Evolutionary conservation across 148 eudicot species (phyloP).

Genomic region (Cornus florida): DNA sequence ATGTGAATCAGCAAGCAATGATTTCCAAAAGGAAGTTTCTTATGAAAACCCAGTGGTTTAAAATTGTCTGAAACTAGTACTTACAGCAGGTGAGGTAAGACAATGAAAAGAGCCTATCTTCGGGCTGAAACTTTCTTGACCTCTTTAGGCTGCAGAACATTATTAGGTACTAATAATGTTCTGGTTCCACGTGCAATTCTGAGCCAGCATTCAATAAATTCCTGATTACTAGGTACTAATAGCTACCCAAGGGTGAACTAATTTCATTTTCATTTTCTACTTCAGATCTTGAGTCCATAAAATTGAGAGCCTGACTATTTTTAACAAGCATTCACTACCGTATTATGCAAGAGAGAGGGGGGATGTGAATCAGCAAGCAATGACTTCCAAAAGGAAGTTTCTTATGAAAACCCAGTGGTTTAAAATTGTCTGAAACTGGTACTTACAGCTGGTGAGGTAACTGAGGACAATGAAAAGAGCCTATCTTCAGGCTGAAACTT

Average conservation of each 20-base stretch:
- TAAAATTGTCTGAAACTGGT: conserved; percentile 5
- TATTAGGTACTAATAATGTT: too few relatives aligned
- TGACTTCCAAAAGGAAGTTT: not conserved
- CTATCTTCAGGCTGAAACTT: conserved; percentile 91
- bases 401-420: not conserved
- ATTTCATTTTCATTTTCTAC: not conserved
- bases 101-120: conserved; percentile 81
- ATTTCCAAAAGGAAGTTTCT: not conserved
- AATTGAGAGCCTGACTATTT: not conserved
- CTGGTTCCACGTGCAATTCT: too few relatives aligned
- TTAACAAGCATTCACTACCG: not conserved
- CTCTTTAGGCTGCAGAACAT: conserved; percentile 59
- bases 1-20: not conserved
- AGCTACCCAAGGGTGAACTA: not conserved
- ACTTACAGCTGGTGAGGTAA: conserved; percentile 82
- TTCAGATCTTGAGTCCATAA: not conserved
- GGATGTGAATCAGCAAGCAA: not conserved
- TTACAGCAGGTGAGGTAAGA: conserved; percentile 89
- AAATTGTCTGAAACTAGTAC: conserved; percentile 15
- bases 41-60: not conserved
- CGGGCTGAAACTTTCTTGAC: conserved; percentile 81
- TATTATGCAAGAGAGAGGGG: too few relatives aligned
- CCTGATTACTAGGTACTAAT: too few relatives aligned
- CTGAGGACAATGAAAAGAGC: conserved; percentile 77
- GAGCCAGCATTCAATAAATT: too few relatives aligned